Base-by-base conservation (phyloP, 306 rosid genomes). In the Vigna radiata region DNA sequence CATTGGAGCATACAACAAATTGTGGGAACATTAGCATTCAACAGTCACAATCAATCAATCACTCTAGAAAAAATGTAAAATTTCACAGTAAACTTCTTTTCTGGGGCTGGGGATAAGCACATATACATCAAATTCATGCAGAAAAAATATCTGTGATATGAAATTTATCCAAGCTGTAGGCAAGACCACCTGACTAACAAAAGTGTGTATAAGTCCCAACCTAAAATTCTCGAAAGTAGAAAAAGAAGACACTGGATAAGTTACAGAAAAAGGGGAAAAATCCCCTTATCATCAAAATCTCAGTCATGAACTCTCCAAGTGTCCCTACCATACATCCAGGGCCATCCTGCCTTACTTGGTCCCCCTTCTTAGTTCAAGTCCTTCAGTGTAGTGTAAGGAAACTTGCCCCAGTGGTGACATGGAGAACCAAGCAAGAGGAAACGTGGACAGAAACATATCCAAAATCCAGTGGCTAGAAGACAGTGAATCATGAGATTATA, bases 391-490 rank as follows among this genome's bases (percentile, higher is more conserved):
- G 85, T 71, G 83, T 55, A 86, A 81, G 81, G 84, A 79, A 74
- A 82, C 84, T 16, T 75, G 83, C 76, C 82, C 88, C 79, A 48
- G 84, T 80, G 82, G 74, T 19, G 76, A 86, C 68, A 68, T 83
- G 84, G 85, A 86, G 86, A 78, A 86, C 89, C 80, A 86, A 86
- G 81, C 84, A 87, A 84, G 87, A 88, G 90, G 90, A 83, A 86
- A 88, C 96, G 93, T 2, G 3, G 27, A 25, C 27, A 25, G 27
- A 25, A 25, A 25, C 27, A 25, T 25, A 25, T 25, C 27, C 27
- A 25, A 25, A 25, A 25, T 25, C 27, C 27, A 25, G 27, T 79
- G 16, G 83, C 90, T 63, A 81, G 80, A 82, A 75, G 79, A 84
- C 83, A 85, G 83, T 76, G 84, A 87, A 83, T 67, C 77, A 87